phyloP scores from a whole-genome alignment of 805 yeast genomes.

The Lachancea cidri region DNA sequence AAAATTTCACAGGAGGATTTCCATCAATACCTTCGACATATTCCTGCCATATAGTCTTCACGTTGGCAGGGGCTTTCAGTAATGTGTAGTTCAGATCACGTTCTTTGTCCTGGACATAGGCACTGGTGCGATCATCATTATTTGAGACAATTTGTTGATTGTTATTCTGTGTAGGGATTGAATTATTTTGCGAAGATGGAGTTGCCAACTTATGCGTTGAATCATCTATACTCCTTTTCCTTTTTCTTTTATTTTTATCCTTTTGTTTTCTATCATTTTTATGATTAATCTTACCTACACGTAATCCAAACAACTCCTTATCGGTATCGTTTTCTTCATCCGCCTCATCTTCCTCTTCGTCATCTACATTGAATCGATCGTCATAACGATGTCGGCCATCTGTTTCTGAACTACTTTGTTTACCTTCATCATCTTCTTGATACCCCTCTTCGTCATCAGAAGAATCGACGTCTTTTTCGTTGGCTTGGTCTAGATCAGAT shows the following conservation, averaged over 20 bases:
- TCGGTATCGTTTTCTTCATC: neutral
- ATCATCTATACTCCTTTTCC: neutral
- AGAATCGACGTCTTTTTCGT: slow-evolving; percentile 12
- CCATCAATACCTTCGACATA: slow-evolving; percentile 39
- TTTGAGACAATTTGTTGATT: slow-evolving; percentile 6
- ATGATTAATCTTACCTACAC: neutral
- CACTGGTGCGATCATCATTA: slow-evolving; percentile 1
- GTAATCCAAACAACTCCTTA: neutral
- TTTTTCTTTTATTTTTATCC: neutral
- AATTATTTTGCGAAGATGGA: neutral
- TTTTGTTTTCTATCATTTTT: neutral
- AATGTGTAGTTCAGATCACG: slow-evolving; percentile 23
- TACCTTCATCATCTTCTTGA: slow-evolving; percentile 17
- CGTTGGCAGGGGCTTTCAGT: slow-evolving; percentile 32
- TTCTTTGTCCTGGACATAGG: neutral
- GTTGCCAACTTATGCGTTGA: neutral
- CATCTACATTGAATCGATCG: slow-evolving; percentile 10
- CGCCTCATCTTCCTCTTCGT: neutral
- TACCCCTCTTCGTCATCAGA: slow-evolving; percentile 18
- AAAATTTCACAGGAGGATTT: slow-evolving; percentile 35
- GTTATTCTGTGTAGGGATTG: neutral
- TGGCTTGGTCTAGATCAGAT: slow-evolving; percentile 9
- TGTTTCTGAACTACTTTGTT: slow-evolving; percentile 8
- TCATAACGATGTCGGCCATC: slow-evolving; percentile 2
- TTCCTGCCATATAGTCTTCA: slow-evolving; percentile 36